Evolutionary conservation across 2,329 filamentous ascomycete species (phyloP).

Genomic region (Botrytis galanthina): DNA sequence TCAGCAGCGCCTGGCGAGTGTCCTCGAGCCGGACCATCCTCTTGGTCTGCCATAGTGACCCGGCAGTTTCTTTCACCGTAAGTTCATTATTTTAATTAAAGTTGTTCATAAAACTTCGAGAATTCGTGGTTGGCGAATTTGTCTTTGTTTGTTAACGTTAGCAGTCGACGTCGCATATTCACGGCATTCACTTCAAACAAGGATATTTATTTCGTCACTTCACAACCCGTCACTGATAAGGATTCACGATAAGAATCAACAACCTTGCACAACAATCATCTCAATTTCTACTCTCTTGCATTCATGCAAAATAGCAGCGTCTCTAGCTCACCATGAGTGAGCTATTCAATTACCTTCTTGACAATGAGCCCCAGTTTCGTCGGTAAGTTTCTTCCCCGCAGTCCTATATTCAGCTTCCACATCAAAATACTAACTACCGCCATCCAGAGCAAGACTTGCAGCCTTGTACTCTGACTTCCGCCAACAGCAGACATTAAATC

Average conservation of each 20-base stretch:
- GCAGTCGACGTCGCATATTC: slow-evolving; percentile 9
- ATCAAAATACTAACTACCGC: slow-evolving; percentile 10
- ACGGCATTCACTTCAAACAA: neutral
- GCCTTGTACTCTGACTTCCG: slow-evolving; percentile 88
- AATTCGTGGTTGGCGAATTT: neutral
- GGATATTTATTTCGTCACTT: slow-evolving; percentile 18
- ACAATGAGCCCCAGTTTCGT: slow-evolving; percentile 60
- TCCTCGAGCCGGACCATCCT: slow-evolving; percentile 29
- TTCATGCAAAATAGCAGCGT: slow-evolving; percentile 16
- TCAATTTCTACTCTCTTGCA: neutral
- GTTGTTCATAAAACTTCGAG: neutral
- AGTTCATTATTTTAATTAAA: neutral
- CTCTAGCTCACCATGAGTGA: slow-evolving; percentile 53
- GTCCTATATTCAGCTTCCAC: neutral
- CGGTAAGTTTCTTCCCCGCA: slow-evolving; percentile 43
- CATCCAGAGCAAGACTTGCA: slow-evolving; percentile 66
- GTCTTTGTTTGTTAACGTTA: slow-evolving; percentile 1
- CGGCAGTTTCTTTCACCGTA: slow-evolving; percentile 3
- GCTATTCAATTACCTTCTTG: slow-evolving; percentile 64
- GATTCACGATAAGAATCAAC: slow-evolving; percentile 23
- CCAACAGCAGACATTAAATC: slow-evolving; percentile 70
- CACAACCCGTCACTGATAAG: slow-evolving; percentile 22
- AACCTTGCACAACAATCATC: slow-evolving; percentile 11
- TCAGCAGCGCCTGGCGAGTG: slow-evolving; percentile 33
- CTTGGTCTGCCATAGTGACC: slow-evolving; percentile 37